phyloP scores from a whole-genome alignment of 2,329 filamentous ascomycete species.

The Alternaria arbusti region DNA sequence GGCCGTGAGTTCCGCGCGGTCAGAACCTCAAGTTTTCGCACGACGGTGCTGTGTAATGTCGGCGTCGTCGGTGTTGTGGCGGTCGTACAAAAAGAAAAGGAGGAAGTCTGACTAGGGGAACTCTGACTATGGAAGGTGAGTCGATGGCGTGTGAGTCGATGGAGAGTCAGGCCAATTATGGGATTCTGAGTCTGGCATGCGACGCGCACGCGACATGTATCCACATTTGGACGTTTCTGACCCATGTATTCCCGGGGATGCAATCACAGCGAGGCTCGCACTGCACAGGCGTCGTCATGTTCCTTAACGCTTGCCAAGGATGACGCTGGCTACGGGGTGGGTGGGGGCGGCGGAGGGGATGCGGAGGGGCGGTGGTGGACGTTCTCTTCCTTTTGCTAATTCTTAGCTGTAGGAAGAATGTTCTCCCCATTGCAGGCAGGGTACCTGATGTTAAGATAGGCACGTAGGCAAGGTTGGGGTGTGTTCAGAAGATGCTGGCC shows the following conservation, averaged over 20 bases:
- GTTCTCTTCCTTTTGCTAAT: too few relatives aligned
- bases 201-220: conserved; percentile 21
- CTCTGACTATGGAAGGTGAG: background rate
- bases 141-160: background rate
- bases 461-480: too few relatives aligned
- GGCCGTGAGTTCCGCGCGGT: background rate
- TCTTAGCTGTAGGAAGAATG: too few relatives aligned
- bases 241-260: conserved; percentile 5
- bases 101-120: background rate
- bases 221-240: conserved; percentile 12
- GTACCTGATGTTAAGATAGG: too few relatives aligned
- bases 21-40: background rate
- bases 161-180: background rate
- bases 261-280: conserved; percentile 2
- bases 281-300: conserved; percentile 32
- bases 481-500: too few relatives aligned
- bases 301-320: conserved; percentile 15
- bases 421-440: too few relatives aligned
- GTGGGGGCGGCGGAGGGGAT: too few relatives aligned
- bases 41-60: background rate
- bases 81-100: background rate
- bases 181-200: background rate
- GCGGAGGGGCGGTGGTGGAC: too few relatives aligned
- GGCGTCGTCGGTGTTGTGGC: background rate
- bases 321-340: background rate